phyloP scores from a whole-genome alignment of 768 basidiomycete species.

The Podaxis sp. region DNA sequence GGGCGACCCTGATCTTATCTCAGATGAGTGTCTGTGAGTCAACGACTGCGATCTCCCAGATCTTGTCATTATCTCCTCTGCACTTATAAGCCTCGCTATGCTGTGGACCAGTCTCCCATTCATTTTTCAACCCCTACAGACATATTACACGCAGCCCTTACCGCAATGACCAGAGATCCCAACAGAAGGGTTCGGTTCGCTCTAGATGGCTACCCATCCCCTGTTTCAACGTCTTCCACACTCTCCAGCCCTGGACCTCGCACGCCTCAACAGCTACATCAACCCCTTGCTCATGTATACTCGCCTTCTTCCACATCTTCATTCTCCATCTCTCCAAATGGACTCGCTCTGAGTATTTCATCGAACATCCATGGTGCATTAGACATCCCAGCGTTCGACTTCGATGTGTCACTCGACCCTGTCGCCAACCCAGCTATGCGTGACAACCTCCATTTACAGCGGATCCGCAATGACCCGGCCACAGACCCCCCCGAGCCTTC shows the following conservation, averaged over 20 bases:
- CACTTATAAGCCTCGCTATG: background rate
- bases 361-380: background rate
- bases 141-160: background rate
- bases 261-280: background rate
- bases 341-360: background rate
- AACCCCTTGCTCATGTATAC: background rate
- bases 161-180: background rate
- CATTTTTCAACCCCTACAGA: background rate
- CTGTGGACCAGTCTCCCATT: background rate
- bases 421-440: background rate
- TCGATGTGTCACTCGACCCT: conserved; percentile 5
- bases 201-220: background rate
- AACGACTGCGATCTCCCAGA: background rate
- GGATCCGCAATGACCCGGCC: background rate
- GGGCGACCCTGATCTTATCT: background rate
- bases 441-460: background rate
- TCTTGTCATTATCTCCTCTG: background rate
- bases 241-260: conserved; percentile 7
- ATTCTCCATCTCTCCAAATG: background rate
- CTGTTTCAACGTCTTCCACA: conserved; percentile 6
- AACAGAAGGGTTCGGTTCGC: conserved; percentile 10
- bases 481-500: background rate
- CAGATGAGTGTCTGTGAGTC: conserved; percentile 4
- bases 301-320: background rate
- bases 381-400: background rate